phyloP scores from a whole-genome alignment of 1,284 basidiomycete genomes.

The Moesziomyces antarcticus region DNA sequence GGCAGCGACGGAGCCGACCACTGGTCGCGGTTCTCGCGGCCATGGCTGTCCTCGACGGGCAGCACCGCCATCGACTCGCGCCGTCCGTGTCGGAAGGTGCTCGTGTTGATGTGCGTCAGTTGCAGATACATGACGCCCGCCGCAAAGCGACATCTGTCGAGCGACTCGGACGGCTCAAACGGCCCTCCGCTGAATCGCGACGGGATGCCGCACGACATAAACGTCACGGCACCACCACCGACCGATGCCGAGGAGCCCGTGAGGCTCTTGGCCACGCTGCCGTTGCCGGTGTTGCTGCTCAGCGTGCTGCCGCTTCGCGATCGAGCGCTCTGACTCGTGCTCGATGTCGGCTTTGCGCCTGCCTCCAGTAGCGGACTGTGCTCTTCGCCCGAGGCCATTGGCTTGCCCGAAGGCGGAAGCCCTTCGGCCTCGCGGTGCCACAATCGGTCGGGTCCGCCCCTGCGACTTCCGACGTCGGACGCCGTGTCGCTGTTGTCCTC shows the following conservation, averaged over 20 bases:
- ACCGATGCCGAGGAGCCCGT: conserved; percentile 20
- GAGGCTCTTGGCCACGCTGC: conserved; percentile 27
- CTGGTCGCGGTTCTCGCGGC: conserved; percentile 36
- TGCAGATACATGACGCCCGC: conserved; percentile 51
- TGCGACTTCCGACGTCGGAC: conserved; percentile 23
- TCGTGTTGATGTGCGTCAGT: conserved; percentile 40
- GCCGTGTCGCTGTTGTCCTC: conserved; percentile 41
- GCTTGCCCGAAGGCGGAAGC: conserved; percentile 26
- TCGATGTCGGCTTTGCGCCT: neutral
- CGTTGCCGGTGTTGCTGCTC: conserved; percentile 34
- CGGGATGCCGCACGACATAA: conserved; percentile 32
- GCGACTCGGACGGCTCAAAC: conserved; percentile 48
- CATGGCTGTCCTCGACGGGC: conserved; percentile 25
- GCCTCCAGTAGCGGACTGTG: conserved; percentile 11
- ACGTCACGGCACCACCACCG: conserved; percentile 4
- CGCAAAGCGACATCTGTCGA: conserved; percentile 54
- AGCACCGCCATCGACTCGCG: conserved; percentile 35
- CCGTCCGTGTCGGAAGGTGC: conserved; percentile 39
- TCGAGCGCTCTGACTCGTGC: conserved; percentile 5
- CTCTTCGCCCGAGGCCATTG: conserved; percentile 16
- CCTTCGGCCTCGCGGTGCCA: conserved; percentile 44
- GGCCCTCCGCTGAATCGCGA: conserved; percentile 52
- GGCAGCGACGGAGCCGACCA: conserved; percentile 53
- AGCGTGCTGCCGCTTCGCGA: conserved; percentile 33
- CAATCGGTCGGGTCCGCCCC: conserved; percentile 25